Evolutionary conservation across 805 yeast species (phyloP).

Genomic region (Debaryomyces castellii): DNA sequence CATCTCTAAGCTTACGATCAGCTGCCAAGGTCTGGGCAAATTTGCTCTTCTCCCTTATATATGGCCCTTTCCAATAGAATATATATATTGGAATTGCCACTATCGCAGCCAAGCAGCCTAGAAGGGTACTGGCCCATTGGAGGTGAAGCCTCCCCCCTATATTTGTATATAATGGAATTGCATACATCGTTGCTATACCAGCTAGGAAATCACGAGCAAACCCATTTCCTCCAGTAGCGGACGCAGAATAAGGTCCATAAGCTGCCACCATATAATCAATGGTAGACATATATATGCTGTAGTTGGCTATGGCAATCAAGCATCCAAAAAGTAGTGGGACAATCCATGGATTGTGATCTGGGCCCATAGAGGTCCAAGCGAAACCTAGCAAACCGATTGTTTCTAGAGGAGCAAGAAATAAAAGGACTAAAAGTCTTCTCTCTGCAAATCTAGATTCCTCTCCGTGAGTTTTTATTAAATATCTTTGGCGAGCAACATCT

Average conservation of each 20-base stretch:
- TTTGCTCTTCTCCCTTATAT: slow-evolving; percentile 29
- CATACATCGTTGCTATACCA: slow-evolving; percentile 38
- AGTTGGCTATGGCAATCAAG: slow-evolving; percentile 41
- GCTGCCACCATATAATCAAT: slow-evolving; percentile 44
- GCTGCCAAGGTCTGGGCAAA: slow-evolving; percentile 39
- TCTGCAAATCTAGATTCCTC: slow-evolving; percentile 26
- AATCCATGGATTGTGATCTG: slow-evolving; percentile 37
- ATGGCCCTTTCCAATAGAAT: slow-evolving; percentile 42
- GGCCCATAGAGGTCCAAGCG: slow-evolving; percentile 44
- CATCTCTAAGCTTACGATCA: slow-evolving; percentile 14
- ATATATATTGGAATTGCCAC: slow-evolving; percentile 37
- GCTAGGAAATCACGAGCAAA: slow-evolving; percentile 42
- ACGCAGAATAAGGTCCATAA: slow-evolving; percentile 42
- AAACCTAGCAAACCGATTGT: slow-evolving; percentile 41
- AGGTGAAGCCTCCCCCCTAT: slow-evolving; percentile 27
- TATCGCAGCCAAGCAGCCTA: slow-evolving; percentile 32
- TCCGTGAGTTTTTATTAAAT: slow-evolving; percentile 19
- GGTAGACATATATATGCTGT: slow-evolving; percentile 43
- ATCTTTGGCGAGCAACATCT: slow-evolving; percentile 30
- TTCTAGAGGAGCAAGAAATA: slow-evolving; percentile 37
- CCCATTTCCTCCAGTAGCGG: slow-evolving; percentile 46
- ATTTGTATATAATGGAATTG: slow-evolving; percentile 36
- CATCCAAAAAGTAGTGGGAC: slow-evolving; percentile 38
- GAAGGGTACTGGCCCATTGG: slow-evolving; percentile 40
- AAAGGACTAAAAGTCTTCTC: slow-evolving; percentile 29